Evolutionary conservation across 805 yeast species (phyloP), one percentile per base, ranked within the genome.

Genomic region (Saccharomycopsis sp.): DNA sequence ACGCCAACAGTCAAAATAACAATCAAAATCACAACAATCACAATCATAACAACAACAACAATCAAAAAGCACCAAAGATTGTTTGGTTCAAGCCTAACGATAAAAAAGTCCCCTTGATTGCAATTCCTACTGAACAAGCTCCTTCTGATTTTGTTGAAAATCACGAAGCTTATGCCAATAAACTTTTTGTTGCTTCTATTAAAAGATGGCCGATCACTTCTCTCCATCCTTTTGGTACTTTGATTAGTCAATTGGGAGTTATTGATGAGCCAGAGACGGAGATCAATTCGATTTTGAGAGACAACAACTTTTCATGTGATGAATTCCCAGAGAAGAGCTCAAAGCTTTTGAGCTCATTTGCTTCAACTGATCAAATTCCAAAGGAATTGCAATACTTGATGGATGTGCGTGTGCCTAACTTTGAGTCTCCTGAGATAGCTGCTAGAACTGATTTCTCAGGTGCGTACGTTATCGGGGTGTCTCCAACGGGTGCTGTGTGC

Each of bases 161-260:
- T 52, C 94, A 87, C 50, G 94, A 83, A 42, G 70, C 69, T 38
- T 92, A 92, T 54, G 69, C 83, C 0, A 76, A 84, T 56, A 83
- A 80, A 52, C 64, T 88, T 38, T 92, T 89, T 57, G 89, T 92
- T 47, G 96, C 97, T 0, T 82, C 95, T 1, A 89, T 92, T 55
- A 92, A 92, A 60, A 80, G 98, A 61, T 92, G 98, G 98, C 98
- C 98, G 55, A 92, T 92, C 60, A 92, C 98, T 7, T 89, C 97
- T 0, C 71, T 92, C 59, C 98, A 92, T 66, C 98, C 98, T 4
- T 92, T 92, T 57, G 98, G 98, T 53, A 87, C 95, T 22, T 66
- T 92, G 43, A 80, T 89, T 19, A 82, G 88, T 34, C 84, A 83
- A 52, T 66, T 92, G 48, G 98, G 98, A 18, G 71, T 75, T 29